These are phyloP conservation scores for Sporothrix euskadiensis DNA, from an alignment of 2,329 filamentous ascomycete genomes.

Conservation along the genomic window DNA sequence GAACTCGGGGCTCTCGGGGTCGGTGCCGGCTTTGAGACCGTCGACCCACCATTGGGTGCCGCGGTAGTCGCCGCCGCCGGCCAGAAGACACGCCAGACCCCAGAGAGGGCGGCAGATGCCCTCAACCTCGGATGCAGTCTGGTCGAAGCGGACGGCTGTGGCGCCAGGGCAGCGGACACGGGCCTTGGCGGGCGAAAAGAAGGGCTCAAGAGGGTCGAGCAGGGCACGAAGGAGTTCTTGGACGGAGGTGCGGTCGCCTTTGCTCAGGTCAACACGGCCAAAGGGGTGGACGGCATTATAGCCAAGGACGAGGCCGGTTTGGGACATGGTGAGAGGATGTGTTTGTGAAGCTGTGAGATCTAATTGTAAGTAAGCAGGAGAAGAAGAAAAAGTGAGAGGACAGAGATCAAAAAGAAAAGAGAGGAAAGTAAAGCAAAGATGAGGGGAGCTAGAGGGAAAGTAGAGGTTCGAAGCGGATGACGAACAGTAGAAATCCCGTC, in stretches of 20 bases:
- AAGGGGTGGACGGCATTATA: slow-evolving; percentile 59
- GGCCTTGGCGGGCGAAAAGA: slow-evolving; percentile 67
- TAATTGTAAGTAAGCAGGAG: background rate
- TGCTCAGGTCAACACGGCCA: slow-evolving; percentile 49
- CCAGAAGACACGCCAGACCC: slow-evolving; percentile 70
- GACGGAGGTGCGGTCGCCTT: slow-evolving; percentile 53
- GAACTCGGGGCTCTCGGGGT: slow-evolving; percentile 69
- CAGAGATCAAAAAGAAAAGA: background rate
- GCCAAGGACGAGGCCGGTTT: slow-evolving; percentile 48
- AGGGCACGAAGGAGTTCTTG: slow-evolving; percentile 63
- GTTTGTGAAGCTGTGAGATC: background rate
- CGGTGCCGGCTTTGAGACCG: slow-evolving; percentile 69
- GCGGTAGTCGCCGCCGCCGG: slow-evolving; percentile 65
- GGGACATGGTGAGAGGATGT: slow-evolving; percentile 25
- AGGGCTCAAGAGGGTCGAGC: slow-evolving; percentile 68
- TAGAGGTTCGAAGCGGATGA: background rate
- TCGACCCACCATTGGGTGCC: slow-evolving; percentile 67
- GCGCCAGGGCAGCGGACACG: slow-evolving; percentile 67
- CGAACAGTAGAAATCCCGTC: slow-evolving; percentile 9
- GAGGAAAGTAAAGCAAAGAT: background rate
- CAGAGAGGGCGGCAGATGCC: slow-evolving; percentile 74
- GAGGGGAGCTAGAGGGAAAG: background rate
- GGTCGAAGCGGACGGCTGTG: slow-evolving; percentile 75
- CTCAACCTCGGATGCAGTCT: slow-evolving; percentile 74
- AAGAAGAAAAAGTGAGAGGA: background rate